These are phyloP conservation scores for Bothia castanella DNA, from an alignment of 1,284 basidiomycete genomes.

Conservation along the genomic window DNA sequence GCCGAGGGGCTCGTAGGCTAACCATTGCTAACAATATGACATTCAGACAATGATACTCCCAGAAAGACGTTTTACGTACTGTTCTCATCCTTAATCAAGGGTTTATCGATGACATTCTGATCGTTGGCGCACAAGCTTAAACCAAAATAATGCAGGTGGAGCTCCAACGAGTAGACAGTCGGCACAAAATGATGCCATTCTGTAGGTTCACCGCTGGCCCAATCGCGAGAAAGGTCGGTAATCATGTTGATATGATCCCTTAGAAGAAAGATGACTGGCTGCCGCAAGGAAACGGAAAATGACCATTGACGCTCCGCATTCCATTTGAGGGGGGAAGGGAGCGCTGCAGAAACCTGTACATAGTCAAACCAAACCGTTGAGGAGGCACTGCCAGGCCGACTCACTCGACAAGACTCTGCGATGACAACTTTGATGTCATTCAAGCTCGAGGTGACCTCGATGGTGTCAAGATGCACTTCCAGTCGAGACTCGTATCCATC, in stretches of 20 bases:
- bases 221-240: slow-evolving; percentile 85
- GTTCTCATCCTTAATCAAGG: slow-evolving; percentile 73
- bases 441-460: slow-evolving; percentile 78
- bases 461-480: slow-evolving; percentile 77
- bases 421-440: slow-evolving; percentile 78
- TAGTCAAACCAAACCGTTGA: slow-evolving; percentile 5
- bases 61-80: slow-evolving; percentile 37
- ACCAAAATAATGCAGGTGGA: slow-evolving; percentile 72
- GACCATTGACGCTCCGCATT: slow-evolving; percentile 74
- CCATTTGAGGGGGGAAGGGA: slow-evolving; percentile 66
- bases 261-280: slow-evolving; percentile 72
- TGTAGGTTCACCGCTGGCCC: slow-evolving; percentile 75
- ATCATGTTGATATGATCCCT: slow-evolving; percentile 93
- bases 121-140: slow-evolving; percentile 88
- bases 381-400: slow-evolving; percentile 19
- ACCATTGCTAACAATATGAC: slow-evolving; percentile 57
- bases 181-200: slow-evolving; percentile 83
- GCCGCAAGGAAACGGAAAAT: slow-evolving; percentile 65
- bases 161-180: slow-evolving; percentile 67
- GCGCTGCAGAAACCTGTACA: slow-evolving; percentile 55
- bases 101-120: slow-evolving; percentile 92
- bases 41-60: slow-evolving; percentile 9
- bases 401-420: slow-evolving; percentile 72
- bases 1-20: slow-evolving; percentile 55
- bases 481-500: slow-evolving; percentile 76